Base-by-base conservation (phyloP, 148 eudicot species). In the Persicaria maculosa region DNA sequence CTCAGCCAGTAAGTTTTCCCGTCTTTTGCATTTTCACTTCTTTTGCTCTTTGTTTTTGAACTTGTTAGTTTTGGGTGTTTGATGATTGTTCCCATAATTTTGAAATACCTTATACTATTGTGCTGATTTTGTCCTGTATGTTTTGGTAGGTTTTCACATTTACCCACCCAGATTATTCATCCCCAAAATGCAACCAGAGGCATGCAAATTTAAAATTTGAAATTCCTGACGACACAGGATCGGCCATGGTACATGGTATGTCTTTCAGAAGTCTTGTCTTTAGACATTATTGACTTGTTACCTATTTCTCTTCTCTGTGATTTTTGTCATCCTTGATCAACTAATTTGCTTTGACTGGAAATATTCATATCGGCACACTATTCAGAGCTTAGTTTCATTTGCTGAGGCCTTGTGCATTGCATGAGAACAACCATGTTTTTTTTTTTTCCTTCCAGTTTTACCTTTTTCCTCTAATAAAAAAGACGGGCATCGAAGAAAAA, bases 201-300 rank as follows among this genome's bases (percentile, higher is more conserved):
- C 92, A 95, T 77, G 79, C 78, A 73, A 92, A 87, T 86, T 89
- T 95, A 76, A 82, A 76, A 57, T 95, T 90, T 81, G 90, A 95
- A 75, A 75, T 92, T 58, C 96, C 97, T 12, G 64, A 72, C 11
- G 98, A 92, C 74, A 86, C 98, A 58, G 98, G 98, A 58, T 87
- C 98, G 74, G 86, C 89, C 74, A 71, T 92, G 82, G 90, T 95
- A 75, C 98, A 95, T 80, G 98, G 98, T 94, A 90, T 73, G 86
- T 74, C 19, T 47, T 68, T 57, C 6, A 44, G 25, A 40, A 47
- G 47, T 15, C 73, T 52, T 52, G 46, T 31, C 74, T 45, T 17
- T 43, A 9, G 10, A 8, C 40, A 16, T 61, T 47, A 59, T 2
- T 46, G 2, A 4, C 40, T 20, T 8, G 65, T 0, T 2, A 20